Percentiles rank a stretch among this genome's conserved stretches.
Conservation (phyloP, 1,284 basidiomycete genomes). For the Ustilago xerochloae region DNA sequence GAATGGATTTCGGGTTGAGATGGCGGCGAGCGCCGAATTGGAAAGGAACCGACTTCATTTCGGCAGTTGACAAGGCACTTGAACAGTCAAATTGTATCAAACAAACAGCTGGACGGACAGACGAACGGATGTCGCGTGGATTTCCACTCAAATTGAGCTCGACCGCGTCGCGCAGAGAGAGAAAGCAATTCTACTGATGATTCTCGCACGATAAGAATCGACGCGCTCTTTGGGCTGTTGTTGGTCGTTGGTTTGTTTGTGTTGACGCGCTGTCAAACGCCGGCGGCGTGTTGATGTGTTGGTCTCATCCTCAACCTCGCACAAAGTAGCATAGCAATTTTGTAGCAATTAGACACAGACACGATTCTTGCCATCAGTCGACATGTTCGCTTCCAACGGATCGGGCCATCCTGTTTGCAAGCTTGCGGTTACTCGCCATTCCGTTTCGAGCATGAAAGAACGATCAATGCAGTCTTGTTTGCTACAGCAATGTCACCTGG, state of each 20-base stretch:
- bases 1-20: background rate
- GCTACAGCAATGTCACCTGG: no score
- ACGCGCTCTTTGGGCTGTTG: background rate
- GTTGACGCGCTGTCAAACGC: background rate
- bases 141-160: background rate
- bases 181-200: background rate
- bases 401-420: no score
- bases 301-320: background rate
- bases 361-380: no score
- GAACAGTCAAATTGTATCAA: no score
- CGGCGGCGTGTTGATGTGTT: constrained; percentile 5
- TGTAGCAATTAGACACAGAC: no score
- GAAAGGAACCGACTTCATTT: no score
- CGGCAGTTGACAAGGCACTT: background rate
- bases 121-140: constrained; percentile 10
- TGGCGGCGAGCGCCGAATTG: no score
- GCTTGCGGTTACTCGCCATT: no score
- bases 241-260: background rate
- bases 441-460: no score
- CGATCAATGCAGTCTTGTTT: background rate
- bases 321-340: background rate
- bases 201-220: background rate
- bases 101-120: no score
- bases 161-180: constrained; percentile 12
- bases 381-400: background rate